These are phyloP conservation scores for Nitzschia inconspicua DNA, from an alignment of 108 stramenopile genomes.

Conservation along the genomic window DNA sequence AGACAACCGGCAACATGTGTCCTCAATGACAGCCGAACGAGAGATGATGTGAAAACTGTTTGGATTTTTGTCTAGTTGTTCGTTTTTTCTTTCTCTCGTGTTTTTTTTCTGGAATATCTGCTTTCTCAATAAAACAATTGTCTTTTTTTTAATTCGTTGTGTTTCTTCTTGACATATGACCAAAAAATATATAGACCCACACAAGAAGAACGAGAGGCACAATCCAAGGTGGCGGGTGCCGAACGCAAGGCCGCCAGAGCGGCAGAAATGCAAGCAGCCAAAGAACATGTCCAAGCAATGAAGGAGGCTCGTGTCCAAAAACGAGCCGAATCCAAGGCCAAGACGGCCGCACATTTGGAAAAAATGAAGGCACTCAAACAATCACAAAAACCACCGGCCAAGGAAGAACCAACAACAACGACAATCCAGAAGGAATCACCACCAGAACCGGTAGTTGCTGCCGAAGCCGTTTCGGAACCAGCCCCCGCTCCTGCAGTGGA, in stretches of 20 bases:
- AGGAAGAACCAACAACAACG: neutral
- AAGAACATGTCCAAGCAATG: slow-evolving; percentile 7
- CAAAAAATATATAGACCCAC: slow-evolving; percentile 2
- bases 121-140: neutral
- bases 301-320: slow-evolving; percentile 16
- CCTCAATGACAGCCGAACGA: neutral
- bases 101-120: neutral
- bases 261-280: neutral
- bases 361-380: neutral
- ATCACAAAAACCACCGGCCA: neutral
- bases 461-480: neutral
- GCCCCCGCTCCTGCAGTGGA: neutral
- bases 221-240: slow-evolving; percentile 14
- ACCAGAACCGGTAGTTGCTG: neutral
- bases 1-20: neutral
- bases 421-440: neutral
- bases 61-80: neutral
- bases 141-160: neutral
- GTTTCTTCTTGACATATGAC: neutral
- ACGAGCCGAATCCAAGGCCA: slow-evolving; percentile 11
- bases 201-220: slow-evolving; percentile 23
- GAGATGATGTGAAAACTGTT: neutral
- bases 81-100: neutral
- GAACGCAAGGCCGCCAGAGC: slow-evolving; percentile 12
- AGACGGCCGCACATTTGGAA: neutral